phyloP scores from a whole-genome alignment of 2,329 filamentous ascomycete genomes.

The Metarhizium sp. region DNA sequence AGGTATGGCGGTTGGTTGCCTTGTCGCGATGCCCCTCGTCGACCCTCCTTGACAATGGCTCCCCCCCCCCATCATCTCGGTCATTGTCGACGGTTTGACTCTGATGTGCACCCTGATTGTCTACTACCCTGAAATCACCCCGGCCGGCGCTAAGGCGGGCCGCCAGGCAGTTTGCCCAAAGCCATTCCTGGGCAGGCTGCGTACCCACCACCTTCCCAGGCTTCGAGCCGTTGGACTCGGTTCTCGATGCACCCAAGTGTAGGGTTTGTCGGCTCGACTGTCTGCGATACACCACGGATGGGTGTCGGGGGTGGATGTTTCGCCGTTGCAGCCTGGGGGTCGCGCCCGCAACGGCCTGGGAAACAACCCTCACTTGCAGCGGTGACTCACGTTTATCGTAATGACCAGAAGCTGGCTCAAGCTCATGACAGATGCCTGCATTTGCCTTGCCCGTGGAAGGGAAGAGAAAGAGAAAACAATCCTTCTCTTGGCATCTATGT shows the following conservation, averaged over 20 bases:
- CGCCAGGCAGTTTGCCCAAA: constrained; percentile 4
- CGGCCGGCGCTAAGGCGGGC: too few species aligned
- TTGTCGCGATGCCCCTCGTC: constrained; percentile 1
- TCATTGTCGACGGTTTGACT: too few species aligned
- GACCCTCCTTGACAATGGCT: neutral
- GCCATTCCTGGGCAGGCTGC: neutral
- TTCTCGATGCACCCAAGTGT: neutral
- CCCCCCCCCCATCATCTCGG: neutral
- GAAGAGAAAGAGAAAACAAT: too few species aligned
- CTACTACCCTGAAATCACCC: neutral
- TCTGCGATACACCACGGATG: neutral
- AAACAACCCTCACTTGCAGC: neutral
- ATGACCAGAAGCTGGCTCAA: too few species aligned
- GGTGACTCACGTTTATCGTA: neutral
- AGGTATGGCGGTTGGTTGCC: neutral
- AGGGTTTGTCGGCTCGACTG: neutral
- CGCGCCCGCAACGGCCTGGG: neutral
- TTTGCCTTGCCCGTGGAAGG: too few species aligned
- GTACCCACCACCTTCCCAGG: neutral
- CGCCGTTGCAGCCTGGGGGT: neutral
- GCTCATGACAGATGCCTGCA: too few species aligned
- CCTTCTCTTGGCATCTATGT: too few species aligned
- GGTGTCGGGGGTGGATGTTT: neutral
- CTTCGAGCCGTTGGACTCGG: neutral
- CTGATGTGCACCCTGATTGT: neutral